These are phyloP conservation scores for Gonapodya sp. DNA, from an alignment of 192 early-diverging fungal genomes.

Conservation along the genomic window DNA sequence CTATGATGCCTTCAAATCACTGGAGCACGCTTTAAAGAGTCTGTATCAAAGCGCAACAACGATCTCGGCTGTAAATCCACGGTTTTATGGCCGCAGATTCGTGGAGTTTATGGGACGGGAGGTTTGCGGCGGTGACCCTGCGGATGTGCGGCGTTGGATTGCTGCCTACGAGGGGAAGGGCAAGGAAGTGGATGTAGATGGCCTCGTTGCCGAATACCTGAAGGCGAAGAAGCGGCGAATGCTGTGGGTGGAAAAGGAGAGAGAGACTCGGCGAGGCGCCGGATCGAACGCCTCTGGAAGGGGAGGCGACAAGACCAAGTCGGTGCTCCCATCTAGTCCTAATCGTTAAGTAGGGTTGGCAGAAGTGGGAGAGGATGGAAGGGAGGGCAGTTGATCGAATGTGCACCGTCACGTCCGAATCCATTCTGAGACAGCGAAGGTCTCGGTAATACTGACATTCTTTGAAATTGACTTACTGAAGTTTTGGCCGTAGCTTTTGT, in stretches of 20 bases:
- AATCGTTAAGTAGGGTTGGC: background rate
- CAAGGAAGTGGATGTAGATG: background rate
- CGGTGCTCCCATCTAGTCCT: background rate
- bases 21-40: slow-evolving; percentile 84
- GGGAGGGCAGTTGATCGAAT: background rate
- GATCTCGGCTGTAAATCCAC: slow-evolving; percentile 81
- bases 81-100: slow-evolving; percentile 81
- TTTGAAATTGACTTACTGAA: no score
- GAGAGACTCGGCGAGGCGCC: background rate
- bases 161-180: background rate
- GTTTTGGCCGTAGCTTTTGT: no score
- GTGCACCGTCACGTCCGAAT: no score
- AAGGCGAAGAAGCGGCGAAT: background rate
- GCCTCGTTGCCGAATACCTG: background rate
- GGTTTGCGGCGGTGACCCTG: background rate
- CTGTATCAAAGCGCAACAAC: slow-evolving; percentile 53
- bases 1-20: slow-evolving; percentile 77
- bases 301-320: background rate
- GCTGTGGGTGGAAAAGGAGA: slow-evolving; percentile 1
- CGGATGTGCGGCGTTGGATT: background rate
- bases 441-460: no score
- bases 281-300: background rate
- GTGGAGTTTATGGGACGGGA: slow-evolving; percentile 63
- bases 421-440: no score
- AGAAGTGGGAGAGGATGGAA: background rate